A percentile compares a stretch with the other conserved stretches of the same genome.
Evolutionary conservation across 495 filamentous ascomycete species (phyloP).

Genomic region (Hyaloscypha bicolor): DNA sequence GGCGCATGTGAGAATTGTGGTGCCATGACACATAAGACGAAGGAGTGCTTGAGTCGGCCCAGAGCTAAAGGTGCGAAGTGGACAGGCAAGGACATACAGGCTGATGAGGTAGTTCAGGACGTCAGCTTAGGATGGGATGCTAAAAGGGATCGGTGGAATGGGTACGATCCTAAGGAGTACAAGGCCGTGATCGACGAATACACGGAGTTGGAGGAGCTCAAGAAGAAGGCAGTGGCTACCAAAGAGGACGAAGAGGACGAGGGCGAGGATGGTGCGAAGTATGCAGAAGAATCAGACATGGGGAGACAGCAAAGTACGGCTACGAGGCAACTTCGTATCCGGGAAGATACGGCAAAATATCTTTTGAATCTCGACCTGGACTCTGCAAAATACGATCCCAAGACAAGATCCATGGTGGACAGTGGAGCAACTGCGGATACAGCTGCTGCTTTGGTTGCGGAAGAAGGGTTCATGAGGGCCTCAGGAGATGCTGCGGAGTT

Average conservation of each 20-base stretch:
- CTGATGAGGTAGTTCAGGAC: constrained; percentile 85
- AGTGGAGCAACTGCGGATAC: constrained; percentile 80
- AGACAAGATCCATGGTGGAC: constrained; percentile 93
- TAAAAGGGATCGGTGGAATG: constrained; percentile 98
- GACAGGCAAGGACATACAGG: constrained; percentile 91
- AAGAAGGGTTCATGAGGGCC: constrained; percentile 89
- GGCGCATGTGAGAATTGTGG: constrained; percentile 98
- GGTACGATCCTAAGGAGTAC: constrained; percentile 90
- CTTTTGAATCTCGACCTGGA: constrained; percentile 92
- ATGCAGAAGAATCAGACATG: constrained; percentile 97
- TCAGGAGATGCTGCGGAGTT: constrained; percentile 96
- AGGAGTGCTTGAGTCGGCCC: constrained; percentile 88
- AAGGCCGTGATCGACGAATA: constrained; percentile 83
- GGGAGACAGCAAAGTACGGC: constrained; percentile 84
- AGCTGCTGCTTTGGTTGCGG: constrained; percentile 85
- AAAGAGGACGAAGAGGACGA: constrained; percentile 51
- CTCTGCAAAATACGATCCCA: constrained; percentile 97
- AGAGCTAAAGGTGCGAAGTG: constrained; percentile 89
- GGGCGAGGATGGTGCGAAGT: constrained; percentile 65
- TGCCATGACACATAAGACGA: constrained; percentile 92
- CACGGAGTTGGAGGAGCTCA: constrained; percentile 80
- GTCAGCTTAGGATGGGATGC: constrained; percentile 93
- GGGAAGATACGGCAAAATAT: constrained; percentile 99
- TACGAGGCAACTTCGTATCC: constrained; percentile 86
- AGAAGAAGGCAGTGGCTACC: constrained; percentile 51